A percentile compares a stretch with the other conserved stretches of the same genome.
phyloP scores from a whole-genome alignment of 2,329 filamentous ascomycete genomes.

The Colletotrichum sp. region DNA sequence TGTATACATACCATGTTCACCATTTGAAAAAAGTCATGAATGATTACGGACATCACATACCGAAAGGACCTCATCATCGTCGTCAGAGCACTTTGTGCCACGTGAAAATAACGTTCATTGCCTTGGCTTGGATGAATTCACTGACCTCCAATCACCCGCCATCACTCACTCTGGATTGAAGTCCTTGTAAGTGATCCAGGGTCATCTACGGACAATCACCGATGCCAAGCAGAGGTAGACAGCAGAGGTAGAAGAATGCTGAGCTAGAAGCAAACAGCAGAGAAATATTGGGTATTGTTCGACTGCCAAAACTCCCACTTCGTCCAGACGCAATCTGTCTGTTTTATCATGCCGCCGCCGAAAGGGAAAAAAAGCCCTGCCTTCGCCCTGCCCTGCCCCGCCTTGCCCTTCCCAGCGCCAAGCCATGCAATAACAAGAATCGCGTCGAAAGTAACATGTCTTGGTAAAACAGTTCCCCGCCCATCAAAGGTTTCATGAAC shows the following conservation, averaged over 20 bases:
- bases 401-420: neutral
- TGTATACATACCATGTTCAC: slow-evolving; percentile 18
- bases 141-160: neutral
- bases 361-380: neutral
- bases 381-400: neutral
- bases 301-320: neutral
- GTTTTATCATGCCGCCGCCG: neutral
- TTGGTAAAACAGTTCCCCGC: neutral
- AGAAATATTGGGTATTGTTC: neutral
- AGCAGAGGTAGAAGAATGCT: neutral
- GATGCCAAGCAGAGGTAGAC: neutral
- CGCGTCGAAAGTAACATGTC: neutral
- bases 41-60: slow-evolving; percentile 15
- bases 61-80: neutral
- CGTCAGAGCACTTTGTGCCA: neutral
- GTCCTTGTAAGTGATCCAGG: neutral
- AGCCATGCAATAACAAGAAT: neutral
- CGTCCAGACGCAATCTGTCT: neutral
- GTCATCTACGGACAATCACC: neutral
- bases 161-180: neutral
- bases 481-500: neutral
- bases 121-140: neutral
- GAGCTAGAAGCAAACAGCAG: neutral
- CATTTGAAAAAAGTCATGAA: slow-evolving; percentile 19
- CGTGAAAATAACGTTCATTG: neutral